Percentiles rank a stretch among this genome's conserved stretches.
These are phyloP conservation scores for Thalassiosira hispida DNA, from an alignment of 352 stramenopile species.

Conservation along the genomic window DNA sequence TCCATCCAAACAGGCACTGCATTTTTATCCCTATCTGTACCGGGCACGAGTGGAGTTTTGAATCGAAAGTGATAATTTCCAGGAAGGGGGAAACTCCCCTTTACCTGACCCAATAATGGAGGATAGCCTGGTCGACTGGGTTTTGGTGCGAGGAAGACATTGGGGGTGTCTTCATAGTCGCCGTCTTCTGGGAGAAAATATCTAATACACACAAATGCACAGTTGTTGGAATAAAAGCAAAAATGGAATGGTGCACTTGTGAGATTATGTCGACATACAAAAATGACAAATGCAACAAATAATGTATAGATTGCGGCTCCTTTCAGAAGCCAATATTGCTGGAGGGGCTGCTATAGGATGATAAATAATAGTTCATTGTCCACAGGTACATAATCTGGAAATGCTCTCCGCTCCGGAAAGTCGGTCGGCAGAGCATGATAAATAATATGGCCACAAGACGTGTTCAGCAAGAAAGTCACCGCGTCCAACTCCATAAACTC, in stretches of 20 bases:
- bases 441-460: too few relatives aligned
- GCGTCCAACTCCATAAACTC: slow-evolving; percentile 2
- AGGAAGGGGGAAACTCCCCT: slow-evolving; percentile 75
- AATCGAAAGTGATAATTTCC: slow-evolving; percentile 85
- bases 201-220: slow-evolving; percentile 37
- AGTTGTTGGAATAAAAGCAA: slow-evolving; percentile 8
- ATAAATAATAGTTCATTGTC: too few relatives aligned
- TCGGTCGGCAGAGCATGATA: too few relatives aligned
- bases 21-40: slow-evolving; percentile 76
- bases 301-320: too few relatives aligned
- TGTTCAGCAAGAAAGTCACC: too few relatives aligned
- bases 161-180: slow-evolving; percentile 72
- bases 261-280: too few relatives aligned
- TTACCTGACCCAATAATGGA: slow-evolving; percentile 72
- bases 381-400: too few relatives aligned
- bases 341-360: too few relatives aligned
- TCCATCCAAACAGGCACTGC: slow-evolving; percentile 83
- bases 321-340: not conserved
- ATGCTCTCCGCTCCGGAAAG: too few relatives aligned
- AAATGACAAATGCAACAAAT: too few relatives aligned
- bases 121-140: slow-evolving; percentile 61
- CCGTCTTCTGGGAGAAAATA: slow-evolving; percentile 86
- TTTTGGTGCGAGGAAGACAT: slow-evolving; percentile 84
- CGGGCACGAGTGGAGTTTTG: slow-evolving; percentile 77
- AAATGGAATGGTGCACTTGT: not conserved